These are phyloP conservation scores for Xylaria scruposa DNA, from an alignment of 495 filamentous ascomycete species.

Conservation along the genomic window DNA sequence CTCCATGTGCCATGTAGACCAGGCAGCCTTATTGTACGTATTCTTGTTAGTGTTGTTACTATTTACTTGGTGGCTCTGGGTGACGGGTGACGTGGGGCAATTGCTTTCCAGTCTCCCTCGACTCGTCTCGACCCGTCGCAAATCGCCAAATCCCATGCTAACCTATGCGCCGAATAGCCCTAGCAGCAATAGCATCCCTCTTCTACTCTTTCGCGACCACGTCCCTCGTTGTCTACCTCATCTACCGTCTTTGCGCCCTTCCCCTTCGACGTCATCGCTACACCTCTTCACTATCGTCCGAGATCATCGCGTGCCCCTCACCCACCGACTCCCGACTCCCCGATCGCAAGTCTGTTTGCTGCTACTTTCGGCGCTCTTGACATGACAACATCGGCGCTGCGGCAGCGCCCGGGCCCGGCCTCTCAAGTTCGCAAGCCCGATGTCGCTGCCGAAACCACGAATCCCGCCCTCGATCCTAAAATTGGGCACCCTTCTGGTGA, in stretches of 20 bases:
- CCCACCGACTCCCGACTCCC: too few relatives aligned
- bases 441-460: conserved; percentile 41
- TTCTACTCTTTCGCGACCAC: neutral
- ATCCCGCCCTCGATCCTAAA: conserved; percentile 36
- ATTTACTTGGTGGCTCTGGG: conserved; percentile 3
- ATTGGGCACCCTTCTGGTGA: conserved; percentile 65
- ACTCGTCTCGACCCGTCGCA: neutral
- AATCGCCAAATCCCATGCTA: neutral
- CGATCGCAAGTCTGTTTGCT: neutral
- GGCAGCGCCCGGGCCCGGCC: conserved; percentile 47
- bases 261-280: neutral
- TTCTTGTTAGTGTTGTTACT: neutral
- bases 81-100: conserved; percentile 11
- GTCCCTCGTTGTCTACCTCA: neutral
- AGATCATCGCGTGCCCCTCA: conserved; percentile 1
- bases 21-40: conserved; percentile 16
- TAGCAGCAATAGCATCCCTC: neutral
- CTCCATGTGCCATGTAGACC: neutral
- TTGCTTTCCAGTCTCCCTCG: neutral
- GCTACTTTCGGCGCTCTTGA: conserved; percentile 15
- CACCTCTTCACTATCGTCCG: neutral
- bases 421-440: conserved; percentile 26
- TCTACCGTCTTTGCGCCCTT: neutral
- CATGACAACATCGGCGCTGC: conserved; percentile 53
- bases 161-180: neutral